phyloP scores from a whole-genome alignment of 805 yeast genomes.

The Jamesozyma jinghongensis region DNA sequence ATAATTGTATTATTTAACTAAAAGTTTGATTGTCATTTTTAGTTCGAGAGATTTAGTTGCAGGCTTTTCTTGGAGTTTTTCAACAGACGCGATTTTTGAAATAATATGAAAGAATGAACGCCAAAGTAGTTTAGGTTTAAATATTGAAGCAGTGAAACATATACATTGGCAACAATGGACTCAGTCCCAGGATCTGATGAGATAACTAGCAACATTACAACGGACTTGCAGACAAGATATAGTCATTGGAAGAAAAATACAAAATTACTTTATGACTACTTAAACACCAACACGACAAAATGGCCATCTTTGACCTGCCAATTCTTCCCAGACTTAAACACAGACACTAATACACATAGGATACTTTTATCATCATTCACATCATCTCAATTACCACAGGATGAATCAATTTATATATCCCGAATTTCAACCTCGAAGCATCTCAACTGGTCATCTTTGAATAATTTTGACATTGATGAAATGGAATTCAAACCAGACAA shows the following conservation, averaged over 20 bases:
- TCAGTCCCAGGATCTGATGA: not conserved
- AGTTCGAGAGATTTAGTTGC: no score
- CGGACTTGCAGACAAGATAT: constrained; percentile 26
- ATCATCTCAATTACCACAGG: constrained; percentile 29
- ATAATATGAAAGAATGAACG: not conserved
- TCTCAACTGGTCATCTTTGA: constrained; percentile 28
- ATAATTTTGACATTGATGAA: constrained; percentile 31
- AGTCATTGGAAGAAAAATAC: constrained; percentile 70
- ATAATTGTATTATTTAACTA: not conserved
- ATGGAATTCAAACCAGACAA: constrained; percentile 32
- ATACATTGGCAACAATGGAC: not conserved
- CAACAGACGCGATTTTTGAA: not conserved
- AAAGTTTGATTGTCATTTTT: no score
- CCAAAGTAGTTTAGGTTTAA: no score
- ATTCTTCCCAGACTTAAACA: constrained; percentile 48
- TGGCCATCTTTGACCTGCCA: constrained; percentile 67
- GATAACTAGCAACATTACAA: constrained; percentile 9
- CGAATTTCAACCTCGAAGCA: constrained; percentile 26
- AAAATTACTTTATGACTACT: constrained; percentile 62
- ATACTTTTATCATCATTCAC: constrained; percentile 28
- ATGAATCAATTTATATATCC: constrained; percentile 26
- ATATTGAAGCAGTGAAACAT: no score
- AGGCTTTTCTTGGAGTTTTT: not conserved
- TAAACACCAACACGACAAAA: constrained; percentile 57
- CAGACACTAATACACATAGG: constrained; percentile 21